Base-by-base conservation (phyloP, 1,284 basidiomycete species). In the Ustilago shanxiensis region DNA sequence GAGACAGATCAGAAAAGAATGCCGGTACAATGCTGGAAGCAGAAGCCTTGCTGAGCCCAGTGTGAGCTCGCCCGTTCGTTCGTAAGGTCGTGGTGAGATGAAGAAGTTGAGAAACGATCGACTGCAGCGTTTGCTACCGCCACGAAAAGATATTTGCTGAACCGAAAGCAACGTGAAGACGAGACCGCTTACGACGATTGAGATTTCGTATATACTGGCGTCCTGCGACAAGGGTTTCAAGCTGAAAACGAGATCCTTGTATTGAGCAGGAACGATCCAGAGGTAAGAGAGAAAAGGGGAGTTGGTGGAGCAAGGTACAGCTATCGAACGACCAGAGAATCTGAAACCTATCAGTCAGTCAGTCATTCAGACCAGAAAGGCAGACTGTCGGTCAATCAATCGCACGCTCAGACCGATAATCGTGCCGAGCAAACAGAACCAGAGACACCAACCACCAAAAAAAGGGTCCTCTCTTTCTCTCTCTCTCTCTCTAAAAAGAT, bases 251-350 rank as follows among this genome's bases (percentile, higher is more conserved):
- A 29, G 55, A 59, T 62, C 63, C 69, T 72, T 63, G 60, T 59
- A 29, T 54, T 33, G 33, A 49, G 64, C 69, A 72, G 69, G 60
- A 63, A 59, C 64, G 60, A 51, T 62, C 64, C 69, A 72, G 64
- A 66, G 55, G 57, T 41, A 29, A 4, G 22, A 59, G 29, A 16
- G 2, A 22, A 59, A 26, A 16, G 7, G 35, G 35, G 3, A 8
- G 31, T 35, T 39, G 44, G 28, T n/a, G 33, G 53, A 22, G 24
- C 22, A 18, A 45, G 26, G 50, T n/a, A 49, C 47, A 26, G 35
- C 35, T 16, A 35, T n/a, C 52, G 52, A 39, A n/a, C 3, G 35
- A n/a, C n/a, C n/a, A 53, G 3, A 41, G 59, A 57, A 18, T 37
- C 37, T 29, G 41, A 57, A 16, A 49, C 55, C 55, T 14, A 45